phyloP scores from a whole-genome alignment of 495 filamentous ascomycete species.

The Letharia lupina region DNA sequence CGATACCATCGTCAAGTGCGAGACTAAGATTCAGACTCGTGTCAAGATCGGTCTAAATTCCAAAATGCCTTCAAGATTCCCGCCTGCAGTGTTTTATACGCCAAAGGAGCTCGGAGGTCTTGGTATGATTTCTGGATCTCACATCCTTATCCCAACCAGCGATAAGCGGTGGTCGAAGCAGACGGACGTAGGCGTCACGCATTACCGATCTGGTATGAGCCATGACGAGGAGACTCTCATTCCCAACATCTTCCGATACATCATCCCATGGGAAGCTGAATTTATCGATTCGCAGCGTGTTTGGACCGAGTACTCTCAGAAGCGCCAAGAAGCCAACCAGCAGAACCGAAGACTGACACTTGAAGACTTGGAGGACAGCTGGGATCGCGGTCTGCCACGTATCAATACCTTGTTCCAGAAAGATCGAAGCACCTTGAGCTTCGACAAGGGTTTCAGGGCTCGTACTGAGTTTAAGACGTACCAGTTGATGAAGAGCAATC shows the following conservation, averaged over 20 bases:
- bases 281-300: constrained; percentile 98
- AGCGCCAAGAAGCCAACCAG: constrained; percentile 92
- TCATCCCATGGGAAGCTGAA: constrained; percentile 98
- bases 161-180: constrained; percentile 98
- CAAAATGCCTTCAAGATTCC: constrained; percentile 99
- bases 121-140: constrained; percentile 98
- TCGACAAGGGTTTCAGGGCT: constrained; percentile 97
- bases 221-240: constrained; percentile 97
- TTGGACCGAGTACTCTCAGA: constrained; percentile 99
- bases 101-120: constrained; percentile 97
- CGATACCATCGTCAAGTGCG: constrained; percentile 98
- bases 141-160: constrained; percentile 95
- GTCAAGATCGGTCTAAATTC: constrained; percentile 99
- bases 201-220: constrained; percentile 97
- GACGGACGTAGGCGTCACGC: constrained; percentile 93
- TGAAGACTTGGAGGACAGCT: constrained; percentile 97
- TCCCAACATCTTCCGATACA: constrained; percentile 98
- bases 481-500: constrained; percentile 98
- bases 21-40: constrained; percentile 98
- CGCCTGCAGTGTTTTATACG: constrained; percentile 97
- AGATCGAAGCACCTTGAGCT: constrained; percentile 92
- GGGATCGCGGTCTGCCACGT: constrained; percentile 95
- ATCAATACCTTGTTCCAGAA: constrained; percentile 99
- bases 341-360: constrained; percentile 92
- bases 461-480: constrained; percentile 97